Evolutionary conservation across 345 rosid species (phyloP), one percentile per base, ranked within the genome.

Genomic region (Boechera divaricarpa): DNA sequence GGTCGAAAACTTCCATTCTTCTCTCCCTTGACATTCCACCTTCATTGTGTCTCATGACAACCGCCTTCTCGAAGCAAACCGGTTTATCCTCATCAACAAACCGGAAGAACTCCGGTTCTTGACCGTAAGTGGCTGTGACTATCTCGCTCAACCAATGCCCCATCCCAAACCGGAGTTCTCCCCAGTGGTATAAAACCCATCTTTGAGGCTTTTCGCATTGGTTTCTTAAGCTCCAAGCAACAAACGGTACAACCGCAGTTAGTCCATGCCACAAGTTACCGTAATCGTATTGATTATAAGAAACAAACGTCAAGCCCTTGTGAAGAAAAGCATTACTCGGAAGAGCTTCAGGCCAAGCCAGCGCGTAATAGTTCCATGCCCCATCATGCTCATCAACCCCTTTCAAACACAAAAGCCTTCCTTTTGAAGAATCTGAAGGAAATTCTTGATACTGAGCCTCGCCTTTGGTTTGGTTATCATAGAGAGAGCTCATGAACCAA

Each of bases 401-500:
- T 80, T 87, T 89, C 44, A 89, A 78, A 74, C 98, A 91, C 24
- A 93, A 84, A 11, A 88, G 28, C 75, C 89, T 75, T 12, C 80
- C 82, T 13, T 77, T 41, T 0, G 97, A 93, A 21, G 84, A 67
- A 6, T 82, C 42, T 4, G 97, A 88, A 1, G 97, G 93, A 67
- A 89, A 89, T 49, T 86, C 82, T 74, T 88, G 92, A 67, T 82
- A 79, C 16, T 91, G 97, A 13, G 78, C 98, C 71, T 81, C 90
- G 0, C 85, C 91, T 54, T 84, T 83, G 12, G 86, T 86, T 33
- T 78, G 91, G 28, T 71, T 80, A 72, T 91, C 95, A 16, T 81
- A 67, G 72, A 85, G 69, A 28, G 98, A 89, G 80, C 93, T 88
- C 90, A 88, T 90, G 77, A 90, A 90, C 96, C 93, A 90, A 3